Evolutionary conservation across 2,329 filamentous ascomycete genomes (phyloP).

Genomic region (Fusarium sp.): DNA sequence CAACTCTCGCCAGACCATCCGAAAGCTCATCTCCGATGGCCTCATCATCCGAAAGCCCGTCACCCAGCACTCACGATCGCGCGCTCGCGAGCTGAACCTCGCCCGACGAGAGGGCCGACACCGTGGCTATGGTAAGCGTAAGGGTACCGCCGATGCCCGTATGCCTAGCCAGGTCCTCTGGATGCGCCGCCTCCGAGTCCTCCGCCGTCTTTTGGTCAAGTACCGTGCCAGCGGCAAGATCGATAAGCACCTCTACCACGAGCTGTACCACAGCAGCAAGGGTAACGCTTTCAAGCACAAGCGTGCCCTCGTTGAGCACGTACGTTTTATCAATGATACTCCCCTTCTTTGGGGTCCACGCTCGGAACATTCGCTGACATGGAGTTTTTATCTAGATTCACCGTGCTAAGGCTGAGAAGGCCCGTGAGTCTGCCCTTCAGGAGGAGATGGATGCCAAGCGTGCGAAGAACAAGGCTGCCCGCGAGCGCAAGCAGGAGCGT

Average conservation of each 20-base stretch:
- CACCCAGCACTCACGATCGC: slow-evolving; percentile 98
- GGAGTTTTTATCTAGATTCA: slow-evolving; percentile 77
- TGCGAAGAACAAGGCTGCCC: slow-evolving; percentile 99
- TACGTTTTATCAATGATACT: slow-evolving; percentile 68
- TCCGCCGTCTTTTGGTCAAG: slow-evolving; percentile 98
- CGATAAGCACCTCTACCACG: slow-evolving; percentile 99
- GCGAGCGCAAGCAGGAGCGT: slow-evolving; percentile 97
- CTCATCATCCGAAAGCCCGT: slow-evolving; percentile 99
- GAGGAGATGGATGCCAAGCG: slow-evolving; percentile 99
- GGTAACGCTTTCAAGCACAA: slow-evolving; percentile 99
- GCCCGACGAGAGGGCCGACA: slow-evolving; percentile 96
- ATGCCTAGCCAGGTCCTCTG: slow-evolving; percentile 99
- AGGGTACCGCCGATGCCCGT: slow-evolving; percentile 99
- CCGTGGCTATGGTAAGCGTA: slow-evolving; percentile 99
- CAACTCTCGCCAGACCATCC: slow-evolving; percentile 99
- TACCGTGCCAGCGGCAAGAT: slow-evolving; percentile 99
- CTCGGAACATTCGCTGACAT: slow-evolving; percentile 31
- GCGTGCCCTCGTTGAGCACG: slow-evolving; percentile 99
- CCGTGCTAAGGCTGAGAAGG: slow-evolving; percentile 99
- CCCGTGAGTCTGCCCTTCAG: slow-evolving; percentile 94
- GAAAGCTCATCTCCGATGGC: slow-evolving; percentile 99
- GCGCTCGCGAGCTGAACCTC: slow-evolving; percentile 94
- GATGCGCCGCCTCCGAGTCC: slow-evolving; percentile 99
- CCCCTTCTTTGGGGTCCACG: not conserved
- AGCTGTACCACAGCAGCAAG: slow-evolving; percentile 99